A percentile compares a stretch with the other conserved stretches of the same genome.
Evolutionary conservation across 1,139 yeast genomes (phyloP).

Genomic region (Pichia sp.): DNA sequence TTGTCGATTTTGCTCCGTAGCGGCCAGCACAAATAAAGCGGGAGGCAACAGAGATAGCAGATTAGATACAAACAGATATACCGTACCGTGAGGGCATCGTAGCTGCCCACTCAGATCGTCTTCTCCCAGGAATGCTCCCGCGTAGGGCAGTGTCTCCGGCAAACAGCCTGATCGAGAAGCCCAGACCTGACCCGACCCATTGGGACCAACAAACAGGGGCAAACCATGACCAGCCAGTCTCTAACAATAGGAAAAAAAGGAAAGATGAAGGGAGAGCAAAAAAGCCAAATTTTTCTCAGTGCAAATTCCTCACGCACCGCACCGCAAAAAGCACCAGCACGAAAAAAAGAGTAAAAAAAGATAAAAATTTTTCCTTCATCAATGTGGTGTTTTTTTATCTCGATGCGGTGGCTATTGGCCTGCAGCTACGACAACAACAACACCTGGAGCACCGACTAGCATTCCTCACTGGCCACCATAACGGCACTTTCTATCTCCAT

Average conservation of each 20-base stretch:
- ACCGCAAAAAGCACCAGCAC: conserved; percentile 3
- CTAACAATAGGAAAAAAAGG: background rate
- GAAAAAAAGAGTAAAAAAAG: background rate
- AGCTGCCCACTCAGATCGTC: no score
- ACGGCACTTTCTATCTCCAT: no score
- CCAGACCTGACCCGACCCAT: background rate
- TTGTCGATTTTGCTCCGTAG: no score
- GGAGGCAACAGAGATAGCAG: no score
- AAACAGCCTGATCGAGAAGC: no score
- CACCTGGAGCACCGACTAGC: background rate
- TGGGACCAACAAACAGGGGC: background rate
- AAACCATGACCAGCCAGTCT: background rate
- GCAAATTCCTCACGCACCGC: background rate
- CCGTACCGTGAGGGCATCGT: no score
- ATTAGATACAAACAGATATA: no score
- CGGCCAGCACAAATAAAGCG: no score
- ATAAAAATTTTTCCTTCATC: conserved; percentile 2
- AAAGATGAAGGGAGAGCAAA: background rate
- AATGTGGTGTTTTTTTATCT: background rate
- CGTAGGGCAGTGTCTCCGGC: no score
- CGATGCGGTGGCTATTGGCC: conserved; percentile 4
- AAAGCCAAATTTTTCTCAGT: background rate
- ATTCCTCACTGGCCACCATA: background rate
- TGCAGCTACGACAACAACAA: background rate
- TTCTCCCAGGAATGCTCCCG: no score